phyloP scores from a whole-genome alignment of 257 asterid genomes.

The Oldenlandia corymbosa region DNA sequence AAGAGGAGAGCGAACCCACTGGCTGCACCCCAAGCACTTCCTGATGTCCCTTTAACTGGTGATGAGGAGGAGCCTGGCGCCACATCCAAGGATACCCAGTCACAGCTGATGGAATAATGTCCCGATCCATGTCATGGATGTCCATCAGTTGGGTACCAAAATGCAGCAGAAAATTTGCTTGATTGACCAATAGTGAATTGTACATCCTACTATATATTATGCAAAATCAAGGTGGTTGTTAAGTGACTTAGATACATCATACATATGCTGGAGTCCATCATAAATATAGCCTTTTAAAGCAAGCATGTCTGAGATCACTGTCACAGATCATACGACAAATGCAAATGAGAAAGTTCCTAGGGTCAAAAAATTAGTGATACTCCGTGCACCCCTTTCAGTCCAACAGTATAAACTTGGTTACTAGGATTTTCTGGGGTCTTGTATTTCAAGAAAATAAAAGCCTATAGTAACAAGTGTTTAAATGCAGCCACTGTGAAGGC shows the following conservation, averaged over 20 bases:
- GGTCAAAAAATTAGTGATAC: too few species aligned
- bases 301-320: background rate
- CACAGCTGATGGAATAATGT: conserved; percentile 66
- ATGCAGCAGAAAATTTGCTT: conserved; percentile 70
- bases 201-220: conserved; percentile 69
- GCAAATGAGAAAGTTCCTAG: background rate
- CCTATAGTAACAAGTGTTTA: too few species aligned
- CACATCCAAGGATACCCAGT: conserved; percentile 63
- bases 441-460: too few species aligned
- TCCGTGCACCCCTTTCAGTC: too few species aligned
- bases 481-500: too few species aligned
- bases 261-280: background rate
- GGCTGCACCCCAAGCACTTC: conserved; percentile 75
- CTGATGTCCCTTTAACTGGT: conserved; percentile 27
- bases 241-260: conserved; percentile 1
- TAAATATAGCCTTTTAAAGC: background rate
- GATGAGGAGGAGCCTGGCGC: conserved; percentile 33
- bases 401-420: background rate
- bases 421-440: background rate
- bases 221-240: background rate
- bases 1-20: conserved; percentile 62
- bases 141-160: conserved; percentile 69
- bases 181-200: conserved; percentile 63
- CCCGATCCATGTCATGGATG: conserved; percentile 73
- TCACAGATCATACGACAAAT: background rate